Conservation (phyloP, 257 asterid species). For the Solanum clarkiae region DNA sequence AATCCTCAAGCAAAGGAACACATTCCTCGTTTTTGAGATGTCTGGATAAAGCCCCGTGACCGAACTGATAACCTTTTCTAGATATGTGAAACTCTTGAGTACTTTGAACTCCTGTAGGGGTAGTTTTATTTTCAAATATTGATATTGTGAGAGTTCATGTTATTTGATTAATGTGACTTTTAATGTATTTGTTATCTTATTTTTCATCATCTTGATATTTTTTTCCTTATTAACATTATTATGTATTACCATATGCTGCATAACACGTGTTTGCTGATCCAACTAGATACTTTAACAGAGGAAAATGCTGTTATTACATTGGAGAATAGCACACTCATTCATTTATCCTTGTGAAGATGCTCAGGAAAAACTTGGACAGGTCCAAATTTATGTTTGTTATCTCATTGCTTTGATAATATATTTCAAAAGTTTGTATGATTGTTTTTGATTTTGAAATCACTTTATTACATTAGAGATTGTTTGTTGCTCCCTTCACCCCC, state of each 20-base stretch:
- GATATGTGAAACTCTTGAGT: not conserved
- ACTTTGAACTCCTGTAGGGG: not conserved
- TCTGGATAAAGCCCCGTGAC: not conserved
- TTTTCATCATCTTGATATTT: not conserved
- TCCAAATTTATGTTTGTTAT: not conserved
- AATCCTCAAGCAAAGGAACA: not conserved
- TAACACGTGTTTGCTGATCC: not conserved
- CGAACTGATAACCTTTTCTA: not conserved
- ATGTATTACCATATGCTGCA: not conserved
- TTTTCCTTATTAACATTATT: not conserved
- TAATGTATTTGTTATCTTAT: not conserved
- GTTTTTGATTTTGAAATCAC: not conserved
- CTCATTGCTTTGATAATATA: not conserved
- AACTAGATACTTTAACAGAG: not conserved
- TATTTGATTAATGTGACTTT: not conserved
- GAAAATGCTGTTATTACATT: not conserved
- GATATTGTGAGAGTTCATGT: not conserved
- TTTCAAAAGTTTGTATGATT: not conserved
- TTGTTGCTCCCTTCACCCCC: no score
- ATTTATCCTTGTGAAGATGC: not conserved
- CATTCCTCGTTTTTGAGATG: not conserved
- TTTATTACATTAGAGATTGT: not conserved
- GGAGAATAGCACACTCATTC: not conserved
- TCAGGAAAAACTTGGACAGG: not conserved
- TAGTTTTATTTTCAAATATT: not conserved